Evolutionary conservation across 2,329 filamentous ascomycete species (phyloP).

Genomic region (Nigrospora osmanthi): DNA sequence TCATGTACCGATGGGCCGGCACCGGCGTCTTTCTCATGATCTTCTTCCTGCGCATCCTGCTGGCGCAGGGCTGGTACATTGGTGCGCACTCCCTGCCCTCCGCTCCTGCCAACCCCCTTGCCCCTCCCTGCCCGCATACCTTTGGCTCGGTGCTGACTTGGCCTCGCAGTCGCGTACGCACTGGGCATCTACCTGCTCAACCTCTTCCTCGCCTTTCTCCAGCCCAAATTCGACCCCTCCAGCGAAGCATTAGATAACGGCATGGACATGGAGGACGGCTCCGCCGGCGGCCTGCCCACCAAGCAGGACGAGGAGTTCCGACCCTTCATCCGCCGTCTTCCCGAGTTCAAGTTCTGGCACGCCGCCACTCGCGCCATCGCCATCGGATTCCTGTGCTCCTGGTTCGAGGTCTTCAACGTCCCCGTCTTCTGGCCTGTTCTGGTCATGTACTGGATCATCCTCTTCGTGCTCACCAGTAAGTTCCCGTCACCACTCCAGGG

Average conservation of each 20-base stretch:
- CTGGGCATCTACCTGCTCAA: conserved; percentile 98
- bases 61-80: conserved; percentile 98
- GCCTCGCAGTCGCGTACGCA: conserved; percentile 77
- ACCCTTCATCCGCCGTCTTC: conserved; percentile 89
- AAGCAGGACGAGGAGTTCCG: conserved; percentile 97
- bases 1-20: conserved; percentile 82
- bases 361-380: conserved; percentile 79
- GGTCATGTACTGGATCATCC: conserved; percentile 97
- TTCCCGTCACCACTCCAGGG: conserved; percentile 15
- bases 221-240: conserved; percentile 97
- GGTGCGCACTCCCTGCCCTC: conserved; percentile 45
- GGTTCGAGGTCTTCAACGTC: conserved; percentile 91
- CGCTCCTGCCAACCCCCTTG: too few relatives aligned
- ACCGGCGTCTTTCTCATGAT: conserved; percentile 68
- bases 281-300: conserved; percentile 74
- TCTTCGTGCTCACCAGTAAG: conserved; percentile 92
- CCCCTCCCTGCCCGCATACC: too few relatives aligned
- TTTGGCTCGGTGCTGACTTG: not conserved
- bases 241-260: conserved; percentile 86
- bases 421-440: conserved; percentile 98
- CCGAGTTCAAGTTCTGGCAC: conserved; percentile 99
- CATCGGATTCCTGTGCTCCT: conserved; percentile 81
- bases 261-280: conserved; percentile 94
- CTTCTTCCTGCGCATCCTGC: conserved; percentile 83
- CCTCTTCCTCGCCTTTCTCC: conserved; percentile 96